Base-by-base conservation (phyloP, 2,329 filamentous ascomycete genomes). In the Zymoseptoria crescenta region DNA sequence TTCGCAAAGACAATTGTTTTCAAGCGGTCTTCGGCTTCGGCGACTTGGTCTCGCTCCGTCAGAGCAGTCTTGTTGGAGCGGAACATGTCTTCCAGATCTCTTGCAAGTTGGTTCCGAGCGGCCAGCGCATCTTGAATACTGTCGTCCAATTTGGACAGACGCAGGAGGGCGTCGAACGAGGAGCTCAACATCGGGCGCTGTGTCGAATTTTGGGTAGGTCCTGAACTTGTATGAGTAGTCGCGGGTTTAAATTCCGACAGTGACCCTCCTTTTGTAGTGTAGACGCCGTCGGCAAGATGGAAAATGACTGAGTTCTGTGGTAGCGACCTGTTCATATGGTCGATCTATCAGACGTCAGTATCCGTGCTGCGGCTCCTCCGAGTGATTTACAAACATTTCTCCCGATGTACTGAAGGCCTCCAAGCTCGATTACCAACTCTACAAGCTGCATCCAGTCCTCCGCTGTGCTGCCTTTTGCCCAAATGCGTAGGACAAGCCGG, bases 41-140 rank as follows among this genome's bases (percentile, higher is more conserved):
- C 72, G 2, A 72, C 66, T 28, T 64, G 61, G 54, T 73, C 71
- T 24, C 70, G 70, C 20, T 73, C 62, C 8, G 66, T 62, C 19
- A 79, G 68, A 1, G 72, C 71, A 8, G 73, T 63, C 16, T 70
- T 69, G 57, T 79, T 77, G 0, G 29, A 61, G 8, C 74, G 67
- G 1, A 79, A 68, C 29, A 79, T 72, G 10, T 63, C 62, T 60
- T 89, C 89, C 64, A 96, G 95, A 64, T 96, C 89, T n/a, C 81
- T 76, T 53, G 89, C 85, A 8, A 97, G 79, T 56, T 81, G 81
- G 60, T 88, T 84, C 13, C 88, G 85, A 0, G 90, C 95, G 1
- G 86, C 83, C 8, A 96, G 76, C 1, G 91, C 91, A 73, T 97
- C 93, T 70, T 95, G 91, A 24, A 96, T 89, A 57, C 91, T 96